phyloP scores from a whole-genome alignment of 2,329 filamentous ascomycete genomes.

The Colletotrichum truncatum region DNA sequence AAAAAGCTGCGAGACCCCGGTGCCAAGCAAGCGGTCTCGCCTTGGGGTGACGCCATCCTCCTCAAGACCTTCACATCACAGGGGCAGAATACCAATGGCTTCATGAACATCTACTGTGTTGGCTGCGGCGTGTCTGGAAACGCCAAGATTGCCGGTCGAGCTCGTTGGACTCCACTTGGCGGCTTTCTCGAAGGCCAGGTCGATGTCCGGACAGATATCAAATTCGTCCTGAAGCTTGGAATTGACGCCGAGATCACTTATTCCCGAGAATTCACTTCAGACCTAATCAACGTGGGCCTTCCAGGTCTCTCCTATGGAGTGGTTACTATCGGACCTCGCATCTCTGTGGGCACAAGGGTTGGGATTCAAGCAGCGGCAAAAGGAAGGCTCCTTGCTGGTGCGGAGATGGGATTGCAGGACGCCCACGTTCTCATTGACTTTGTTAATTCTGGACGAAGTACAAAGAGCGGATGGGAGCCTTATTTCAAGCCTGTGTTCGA shows the following conservation, averaged over 20 bases:
- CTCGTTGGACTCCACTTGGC: slow-evolving; percentile 33
- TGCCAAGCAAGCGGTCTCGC: slow-evolving; percentile 35
- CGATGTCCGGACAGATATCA: slow-evolving; percentile 35
- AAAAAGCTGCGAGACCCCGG: slow-evolving; percentile 31
- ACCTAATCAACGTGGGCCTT: slow-evolving; percentile 36
- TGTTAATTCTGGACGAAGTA: slow-evolving; percentile 32
- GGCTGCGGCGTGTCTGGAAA: slow-evolving; percentile 39
- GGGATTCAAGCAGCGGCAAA: slow-evolving; percentile 34
- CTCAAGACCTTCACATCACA: slow-evolving; percentile 37
- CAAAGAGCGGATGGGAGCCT: slow-evolving; percentile 35
- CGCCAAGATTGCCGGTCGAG: slow-evolving; percentile 33
- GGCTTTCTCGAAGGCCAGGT: slow-evolving; percentile 37
- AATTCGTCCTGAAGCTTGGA: slow-evolving; percentile 39
- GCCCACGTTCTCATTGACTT: slow-evolving; percentile 25
- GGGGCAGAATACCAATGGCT: slow-evolving; percentile 7
- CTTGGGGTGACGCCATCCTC: slow-evolving; percentile 40
- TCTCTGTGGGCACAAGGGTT: slow-evolving; percentile 34
- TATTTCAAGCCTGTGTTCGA: slow-evolving; percentile 41
- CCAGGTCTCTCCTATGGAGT: slow-evolving; percentile 37
- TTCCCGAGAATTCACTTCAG: slow-evolving; percentile 30
- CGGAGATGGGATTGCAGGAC: slow-evolving; percentile 39
- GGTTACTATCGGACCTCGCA: slow-evolving; percentile 21
- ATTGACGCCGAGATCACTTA: slow-evolving; percentile 38
- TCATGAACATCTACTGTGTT: slow-evolving; percentile 42
- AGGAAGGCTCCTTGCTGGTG: slow-evolving; percentile 40